A percentile compares a stretch with the other conserved stretches of the same genome.
Evolutionary conservation across 2,329 filamentous ascomycete genomes (phyloP).

Genomic region (Lecanosticta acicola): DNA sequence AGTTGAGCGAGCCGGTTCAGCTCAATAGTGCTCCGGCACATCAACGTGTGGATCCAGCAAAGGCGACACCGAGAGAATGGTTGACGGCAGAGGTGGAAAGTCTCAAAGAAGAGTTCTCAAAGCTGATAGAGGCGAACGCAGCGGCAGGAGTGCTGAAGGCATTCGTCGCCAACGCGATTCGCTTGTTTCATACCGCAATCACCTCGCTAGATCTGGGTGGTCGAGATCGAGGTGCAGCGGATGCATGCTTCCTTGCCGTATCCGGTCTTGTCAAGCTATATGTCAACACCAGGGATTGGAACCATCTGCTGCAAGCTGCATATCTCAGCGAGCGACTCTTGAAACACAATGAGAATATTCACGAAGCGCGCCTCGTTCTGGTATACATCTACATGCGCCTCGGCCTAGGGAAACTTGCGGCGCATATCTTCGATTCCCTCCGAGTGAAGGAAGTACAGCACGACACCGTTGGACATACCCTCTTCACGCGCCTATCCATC

Average conservation of each 20-base stretch:
- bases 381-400: conserved; percentile 33
- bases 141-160: conserved; percentile 12
- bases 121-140: conserved; percentile 10
- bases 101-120: conserved; percentile 23
- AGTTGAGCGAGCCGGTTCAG: conserved; percentile 7
- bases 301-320: conserved; percentile 28
- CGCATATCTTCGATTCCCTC: conserved; percentile 29
- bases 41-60: conserved; percentile 3
- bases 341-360: conserved; percentile 23
- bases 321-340: conserved; percentile 29
- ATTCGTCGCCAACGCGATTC: conserved; percentile 25
- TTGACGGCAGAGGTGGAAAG: conserved; percentile 18
- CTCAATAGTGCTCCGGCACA: conserved; percentile 1
- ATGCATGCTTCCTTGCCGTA: conserved; percentile 31
- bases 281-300: conserved; percentile 13
- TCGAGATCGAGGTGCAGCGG: conserved; percentile 20
- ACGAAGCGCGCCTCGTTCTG: conserved; percentile 32
- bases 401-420: conserved; percentile 29
- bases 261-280: conserved; percentile 29
- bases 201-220: conserved; percentile 12
- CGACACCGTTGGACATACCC: conserved; percentile 33
- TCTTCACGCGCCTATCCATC: conserved; percentile 31
- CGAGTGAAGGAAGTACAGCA: conserved; percentile 34
- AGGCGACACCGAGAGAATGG: conserved; percentile 17
- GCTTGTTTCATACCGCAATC: conserved; percentile 22